These are phyloP conservation scores for Discostella pseudostelligera DNA, from an alignment of 108 stramenopile genomes.

Conservation along the genomic window DNA sequence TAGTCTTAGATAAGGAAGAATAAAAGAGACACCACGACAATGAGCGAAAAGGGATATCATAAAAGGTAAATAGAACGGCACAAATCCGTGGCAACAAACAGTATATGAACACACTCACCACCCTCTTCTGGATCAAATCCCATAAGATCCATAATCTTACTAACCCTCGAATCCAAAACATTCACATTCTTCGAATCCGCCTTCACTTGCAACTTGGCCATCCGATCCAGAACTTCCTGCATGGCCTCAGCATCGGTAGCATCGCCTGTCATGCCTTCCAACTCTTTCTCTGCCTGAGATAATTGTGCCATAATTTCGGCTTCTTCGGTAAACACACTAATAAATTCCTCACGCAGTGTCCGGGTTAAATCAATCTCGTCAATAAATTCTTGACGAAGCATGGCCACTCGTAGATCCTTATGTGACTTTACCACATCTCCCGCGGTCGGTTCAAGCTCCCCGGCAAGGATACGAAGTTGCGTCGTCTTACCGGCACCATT, in stretches of 20 bases:
- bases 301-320: slow-evolving; percentile 71
- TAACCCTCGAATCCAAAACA: slow-evolving; percentile 77
- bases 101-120: neutral
- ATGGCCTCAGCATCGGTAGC: slow-evolving; percentile 53
- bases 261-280: slow-evolving; percentile 51
- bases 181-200: slow-evolving; percentile 86
- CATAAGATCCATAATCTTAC: slow-evolving; percentile 94
- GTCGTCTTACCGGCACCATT: slow-evolving; percentile 93
- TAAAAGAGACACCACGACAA: neutral
- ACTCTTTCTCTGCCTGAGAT: slow-evolving; percentile 57
- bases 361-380: slow-evolving; percentile 83
- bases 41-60: neutral
- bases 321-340: slow-evolving; percentile 90
- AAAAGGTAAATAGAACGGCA: too few species aligned
- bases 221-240: slow-evolving; percentile 88
- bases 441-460: slow-evolving; percentile 91
- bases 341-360: slow-evolving; percentile 89
- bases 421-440: slow-evolving; percentile 90
- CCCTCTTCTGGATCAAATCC: slow-evolving; percentile 90
- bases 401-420: slow-evolving; percentile 85
- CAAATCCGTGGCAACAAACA: too few species aligned
- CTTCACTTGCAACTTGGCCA: slow-evolving; percentile 85
- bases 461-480: slow-evolving; percentile 88
- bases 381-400: slow-evolving; percentile 94
- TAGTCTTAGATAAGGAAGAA: slow-evolving; percentile 31